These are phyloP conservation scores for Chloris gayana DNA, from an alignment of 176 grass and related monocot species.

Conservation along the genomic window DNA sequence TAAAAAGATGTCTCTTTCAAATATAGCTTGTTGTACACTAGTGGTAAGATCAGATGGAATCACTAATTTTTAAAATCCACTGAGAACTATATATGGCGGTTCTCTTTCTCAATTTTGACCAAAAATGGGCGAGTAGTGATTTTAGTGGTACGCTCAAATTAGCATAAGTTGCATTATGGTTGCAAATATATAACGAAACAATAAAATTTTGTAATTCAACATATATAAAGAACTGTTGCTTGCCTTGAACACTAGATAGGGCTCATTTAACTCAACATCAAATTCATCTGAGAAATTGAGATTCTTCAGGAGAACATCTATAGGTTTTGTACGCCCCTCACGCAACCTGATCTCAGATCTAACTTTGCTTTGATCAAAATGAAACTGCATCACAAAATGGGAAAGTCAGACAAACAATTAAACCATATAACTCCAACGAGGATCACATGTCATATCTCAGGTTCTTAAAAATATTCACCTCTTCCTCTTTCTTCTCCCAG, in stretches of 20 bases:
- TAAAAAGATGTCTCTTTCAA: neutral
- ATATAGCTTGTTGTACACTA: neutral
- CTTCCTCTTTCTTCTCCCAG: slow-evolving; percentile 99
- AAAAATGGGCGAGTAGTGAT: neutral
- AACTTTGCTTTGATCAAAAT: slow-evolving; percentile 99
- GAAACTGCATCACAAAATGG: slow-evolving; percentile 64
- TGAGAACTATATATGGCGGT: neutral
- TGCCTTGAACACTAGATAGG: slow-evolving; percentile 97
- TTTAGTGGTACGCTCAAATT: neutral
- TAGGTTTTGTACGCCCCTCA: slow-evolving; percentile 94
- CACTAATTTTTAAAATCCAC: neutral
- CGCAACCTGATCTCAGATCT: slow-evolving; percentile 91
- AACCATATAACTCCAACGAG: slow-evolving; percentile 23
- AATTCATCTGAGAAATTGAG: slow-evolving; percentile 77
- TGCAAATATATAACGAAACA: neutral
- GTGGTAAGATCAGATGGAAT: neutral
- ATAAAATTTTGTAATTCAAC: neutral
- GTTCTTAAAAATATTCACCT: slow-evolving; percentile 54
- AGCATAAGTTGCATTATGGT: neutral
- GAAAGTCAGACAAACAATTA: slow-evolving; percentile 34
- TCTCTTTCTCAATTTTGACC: neutral
- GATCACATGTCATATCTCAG: neutral
- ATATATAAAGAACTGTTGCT: neutral
- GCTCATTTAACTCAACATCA: slow-evolving; percentile 94
- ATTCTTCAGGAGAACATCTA: slow-evolving; percentile 96